Evolutionary conservation across 495 filamentous ascomycete species (phyloP), one percentile per base, ranked within the genome.

Genomic region (Annulohypoxylon stygium): DNA sequence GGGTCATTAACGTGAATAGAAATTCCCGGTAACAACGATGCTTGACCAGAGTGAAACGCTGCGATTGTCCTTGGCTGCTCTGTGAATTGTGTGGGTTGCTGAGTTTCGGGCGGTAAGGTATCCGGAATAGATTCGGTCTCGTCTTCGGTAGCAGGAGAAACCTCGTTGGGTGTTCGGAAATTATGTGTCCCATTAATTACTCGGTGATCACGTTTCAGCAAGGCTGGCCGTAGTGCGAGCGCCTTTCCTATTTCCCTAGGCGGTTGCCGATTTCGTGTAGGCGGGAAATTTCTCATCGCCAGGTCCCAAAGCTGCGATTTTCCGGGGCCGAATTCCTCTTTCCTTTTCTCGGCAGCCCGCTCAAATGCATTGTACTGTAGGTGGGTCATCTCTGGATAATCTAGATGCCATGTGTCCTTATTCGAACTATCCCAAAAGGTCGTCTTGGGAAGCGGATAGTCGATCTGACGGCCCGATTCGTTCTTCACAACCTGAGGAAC

Each of bases 1-100:
- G 88, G 88, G 25, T 87, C 82, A 51, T 89, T 89, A 25, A 97
- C 81, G 25, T 82, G 83, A 33, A 97, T 81, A 2, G 84, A 87
- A 25, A 94, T 76, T 36, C 84, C 86, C 0, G 74, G 58, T 2
- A 89, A 60, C 16, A 80, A 77, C 4, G 90, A 91, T 12, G 82
- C 82, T 0, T 79, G 63, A 0, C 84, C 41, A 3, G 84, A 85
- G 54, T 80, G 71, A 33, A 86, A 70, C 4, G 71, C 63, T 2
- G 79, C 83, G 16, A 84, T 76, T 2, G 47, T 74, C 61, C 65
- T 65, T 25, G 53, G 60, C 36, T 50, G 43, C 18, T 78, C 71
- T 0, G 65, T 63, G 18, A 71, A 51, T 25, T 78, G 71, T 14
- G 48, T 23, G 16, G 30, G 47, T 10, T 36, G 43, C 20, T 33